phyloP scores from a whole-genome alignment of 148 eudicot species.

The Heliamphora exappendiculata region DNA sequence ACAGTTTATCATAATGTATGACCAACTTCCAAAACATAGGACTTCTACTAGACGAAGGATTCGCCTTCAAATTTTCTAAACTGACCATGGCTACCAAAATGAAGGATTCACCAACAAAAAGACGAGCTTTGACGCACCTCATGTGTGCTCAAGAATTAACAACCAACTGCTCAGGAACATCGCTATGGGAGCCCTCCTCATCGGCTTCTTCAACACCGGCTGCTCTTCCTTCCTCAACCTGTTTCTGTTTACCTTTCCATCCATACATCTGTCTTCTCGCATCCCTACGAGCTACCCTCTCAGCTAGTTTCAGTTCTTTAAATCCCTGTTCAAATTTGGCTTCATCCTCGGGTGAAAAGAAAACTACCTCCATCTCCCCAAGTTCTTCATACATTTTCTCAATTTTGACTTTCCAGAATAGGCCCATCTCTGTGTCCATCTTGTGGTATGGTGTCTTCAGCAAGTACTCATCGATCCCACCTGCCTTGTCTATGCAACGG shows the following conservation, averaged over 20 bases:
- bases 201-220: constrained; percentile 23
- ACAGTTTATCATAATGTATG: too few relatives aligned
- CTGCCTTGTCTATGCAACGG: constrained; percentile 96
- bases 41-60: too few relatives aligned
- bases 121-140: background rate
- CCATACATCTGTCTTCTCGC: constrained; percentile 53
- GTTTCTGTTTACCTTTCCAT: constrained; percentile 24
- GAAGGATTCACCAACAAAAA: background rate
- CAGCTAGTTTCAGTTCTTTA: constrained; percentile 42
- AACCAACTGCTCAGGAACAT: constrained; percentile 41
- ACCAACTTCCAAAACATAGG: too few relatives aligned
- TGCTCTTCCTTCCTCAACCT: constrained; percentile 17
- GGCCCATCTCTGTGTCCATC: constrained; percentile 94
- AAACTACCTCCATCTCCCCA: constrained; percentile 66
- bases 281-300: constrained; percentile 51
- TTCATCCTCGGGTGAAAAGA: constrained; percentile 82
- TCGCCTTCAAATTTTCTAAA: too few relatives aligned
- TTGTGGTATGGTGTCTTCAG: constrained; percentile 88
- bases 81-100: too few relatives aligned
- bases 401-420: constrained; percentile 83
- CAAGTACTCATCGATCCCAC: constrained; percentile 93
- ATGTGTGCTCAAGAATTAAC: constrained; percentile 36
- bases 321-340: constrained; percentile 68
- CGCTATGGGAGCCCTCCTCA: constrained; percentile 32
- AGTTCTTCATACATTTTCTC: constrained; percentile 86